Evolutionary conservation across 2,329 filamentous ascomycete genomes (phyloP).

Genomic region (Phialophora macrospora): DNA sequence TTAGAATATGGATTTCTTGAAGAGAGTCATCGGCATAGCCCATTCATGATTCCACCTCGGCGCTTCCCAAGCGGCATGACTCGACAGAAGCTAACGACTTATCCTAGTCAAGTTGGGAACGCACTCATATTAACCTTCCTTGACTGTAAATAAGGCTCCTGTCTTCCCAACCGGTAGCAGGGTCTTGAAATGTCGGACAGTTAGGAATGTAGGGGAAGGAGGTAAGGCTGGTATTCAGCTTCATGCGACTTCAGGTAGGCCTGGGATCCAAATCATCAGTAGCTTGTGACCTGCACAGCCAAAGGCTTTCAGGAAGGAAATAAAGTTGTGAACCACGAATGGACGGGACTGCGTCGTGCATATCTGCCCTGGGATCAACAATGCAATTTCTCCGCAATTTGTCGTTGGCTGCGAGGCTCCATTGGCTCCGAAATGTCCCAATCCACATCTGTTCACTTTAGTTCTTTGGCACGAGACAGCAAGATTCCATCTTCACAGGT

Average conservation of each 20-base stretch:
- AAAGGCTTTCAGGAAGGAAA: background rate
- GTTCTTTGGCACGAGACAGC: conserved; percentile 16
- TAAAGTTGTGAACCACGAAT: background rate
- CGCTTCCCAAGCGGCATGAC: too few relatives aligned
- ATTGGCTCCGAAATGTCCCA: conserved; percentile 6
- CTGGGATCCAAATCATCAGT: background rate
- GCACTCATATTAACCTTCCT: too few relatives aligned
- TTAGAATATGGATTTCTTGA: too few relatives aligned
- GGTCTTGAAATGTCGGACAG: too few relatives aligned
- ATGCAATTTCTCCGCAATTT: conserved; percentile 16
- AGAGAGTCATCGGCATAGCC: too few relatives aligned
- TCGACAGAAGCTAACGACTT: too few relatives aligned
- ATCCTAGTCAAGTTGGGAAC: too few relatives aligned
- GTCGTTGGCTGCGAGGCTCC: background rate
- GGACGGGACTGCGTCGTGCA: background rate
- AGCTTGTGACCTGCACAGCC: background rate
- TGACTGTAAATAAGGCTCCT: too few relatives aligned
- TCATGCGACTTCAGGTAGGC: background rate
- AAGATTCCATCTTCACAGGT: background rate
- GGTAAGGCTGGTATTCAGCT: background rate
- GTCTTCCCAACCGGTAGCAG: too few relatives aligned
- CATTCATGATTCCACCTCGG: too few relatives aligned
- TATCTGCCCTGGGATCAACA: conserved; percentile 1
- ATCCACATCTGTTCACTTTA: conserved; percentile 1
- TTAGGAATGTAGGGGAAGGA: too few relatives aligned